Evolutionary conservation across 441 rosid species (phyloP).

Genomic region (Euphorbia schlechtendalii): DNA sequence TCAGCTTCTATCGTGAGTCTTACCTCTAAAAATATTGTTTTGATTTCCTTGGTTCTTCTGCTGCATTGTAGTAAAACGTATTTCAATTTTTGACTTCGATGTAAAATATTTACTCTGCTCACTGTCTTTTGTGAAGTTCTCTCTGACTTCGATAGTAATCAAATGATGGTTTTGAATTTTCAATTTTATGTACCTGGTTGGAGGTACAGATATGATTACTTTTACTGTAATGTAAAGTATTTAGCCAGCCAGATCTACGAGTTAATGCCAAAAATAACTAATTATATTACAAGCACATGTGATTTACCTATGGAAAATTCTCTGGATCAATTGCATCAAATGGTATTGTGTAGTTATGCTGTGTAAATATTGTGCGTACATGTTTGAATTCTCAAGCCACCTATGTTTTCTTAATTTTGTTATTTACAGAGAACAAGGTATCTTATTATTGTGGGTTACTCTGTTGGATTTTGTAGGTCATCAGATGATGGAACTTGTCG

Average conservation of each 20-base stretch:
- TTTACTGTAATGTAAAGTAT: not conserved
- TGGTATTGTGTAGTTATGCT: not conserved
- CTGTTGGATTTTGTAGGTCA: conserved; percentile 54
- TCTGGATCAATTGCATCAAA: not conserved
- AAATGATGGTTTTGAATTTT: conserved; percentile 9
- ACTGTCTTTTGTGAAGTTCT: conserved; percentile 14
- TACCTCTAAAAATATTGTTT: conserved; percentile 15
- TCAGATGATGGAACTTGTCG: conserved; percentile 99
- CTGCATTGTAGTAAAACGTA: conserved; percentile 7
- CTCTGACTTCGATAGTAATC: not conserved
- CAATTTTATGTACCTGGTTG: conserved; percentile 15
- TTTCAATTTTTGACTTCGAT: conserved; percentile 15
- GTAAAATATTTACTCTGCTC: conserved; percentile 11
- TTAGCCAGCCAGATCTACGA: not conserved
- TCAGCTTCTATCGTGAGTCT: conserved; percentile 92
- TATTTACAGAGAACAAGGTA: not conserved
- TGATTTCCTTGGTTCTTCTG: conserved; percentile 10
- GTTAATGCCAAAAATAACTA: not conserved
- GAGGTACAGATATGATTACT: conserved; percentile 12
- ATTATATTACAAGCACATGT: not conserved
- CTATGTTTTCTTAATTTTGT: too few species aligned
- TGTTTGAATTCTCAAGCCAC: too few species aligned
- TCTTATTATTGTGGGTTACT: conserved; percentile 14
- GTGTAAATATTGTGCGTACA: too few species aligned
- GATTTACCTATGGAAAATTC: not conserved